Percentiles rank a stretch among this genome's conserved stretches.
phyloP scores from a whole-genome alignment of 2,329 filamentous ascomycete species.

The Arthrobotrys sphaeroides region DNA sequence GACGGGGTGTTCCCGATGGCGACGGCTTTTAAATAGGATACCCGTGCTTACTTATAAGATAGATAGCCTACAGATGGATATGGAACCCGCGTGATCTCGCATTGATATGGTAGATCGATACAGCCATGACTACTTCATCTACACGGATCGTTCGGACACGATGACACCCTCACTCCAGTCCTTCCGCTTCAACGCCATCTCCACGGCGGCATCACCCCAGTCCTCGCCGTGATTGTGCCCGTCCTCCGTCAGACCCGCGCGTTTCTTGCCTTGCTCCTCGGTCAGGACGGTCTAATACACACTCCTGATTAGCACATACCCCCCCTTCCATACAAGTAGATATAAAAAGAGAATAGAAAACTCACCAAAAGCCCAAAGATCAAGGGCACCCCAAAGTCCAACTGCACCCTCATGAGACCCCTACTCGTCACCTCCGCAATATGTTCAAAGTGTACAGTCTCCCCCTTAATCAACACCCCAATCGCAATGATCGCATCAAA shows the following conservation, averaged over 20 bases:
- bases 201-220: conserved; percentile 93
- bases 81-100: too few species aligned
- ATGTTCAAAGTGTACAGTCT: conserved; percentile 99
- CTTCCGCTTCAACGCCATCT: conserved; percentile 87
- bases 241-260: conserved; percentile 76
- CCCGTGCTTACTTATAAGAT: too few species aligned
- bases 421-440: conserved; percentile 91
- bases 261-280: conserved; percentile 85
- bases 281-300: conserved; percentile 77
- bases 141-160: conserved; percentile 26
- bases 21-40: conserved; percentile 10
- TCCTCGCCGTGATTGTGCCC: conserved; percentile 95
- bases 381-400: conserved; percentile 87
- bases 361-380: conserved; percentile 76
- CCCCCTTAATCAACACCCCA: conserved; percentile 95
- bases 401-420: conserved; percentile 90
- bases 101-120: neutral
- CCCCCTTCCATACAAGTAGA: neutral
- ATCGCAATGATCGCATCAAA: conserved; percentile 97
- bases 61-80: neutral
- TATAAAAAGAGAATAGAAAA: neutral
- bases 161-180: conserved; percentile 76
- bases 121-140: neutral
- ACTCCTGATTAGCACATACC: neutral
- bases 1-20: conserved; percentile 45